Evolutionary conservation across 352 stramenopile species (phyloP).

Genomic region (Globisporangium acanthophoron): DNA sequence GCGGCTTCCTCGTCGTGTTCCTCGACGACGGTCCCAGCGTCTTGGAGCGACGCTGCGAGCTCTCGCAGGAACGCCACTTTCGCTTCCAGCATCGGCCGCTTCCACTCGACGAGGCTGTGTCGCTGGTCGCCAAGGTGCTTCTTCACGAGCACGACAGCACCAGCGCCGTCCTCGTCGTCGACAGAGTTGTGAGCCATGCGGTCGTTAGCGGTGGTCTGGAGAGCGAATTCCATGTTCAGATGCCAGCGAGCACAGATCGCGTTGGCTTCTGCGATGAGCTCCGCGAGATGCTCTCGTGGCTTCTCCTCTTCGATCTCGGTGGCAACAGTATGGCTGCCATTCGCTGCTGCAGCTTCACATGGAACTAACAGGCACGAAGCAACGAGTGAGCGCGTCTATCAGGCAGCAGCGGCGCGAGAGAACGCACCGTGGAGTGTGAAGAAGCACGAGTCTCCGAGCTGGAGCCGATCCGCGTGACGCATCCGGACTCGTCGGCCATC

Average conservation of each 20-base stretch:
- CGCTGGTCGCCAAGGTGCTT: conserved; percentile 40
- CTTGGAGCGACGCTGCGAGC: conserved; percentile 37
- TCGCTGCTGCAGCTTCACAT: background rate
- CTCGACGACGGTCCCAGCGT: background rate
- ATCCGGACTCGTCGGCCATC: conserved; percentile 15
- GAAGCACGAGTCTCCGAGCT: conserved; percentile 29
- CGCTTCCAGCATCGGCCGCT: conserved; percentile 31
- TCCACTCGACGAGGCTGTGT: conserved; percentile 39
- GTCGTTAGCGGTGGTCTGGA: conserved; percentile 4
- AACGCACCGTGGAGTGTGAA: conserved; percentile 45
- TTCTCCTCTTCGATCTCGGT: background rate
- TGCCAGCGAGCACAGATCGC: conserved; percentile 47
- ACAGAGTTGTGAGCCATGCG: background rate
- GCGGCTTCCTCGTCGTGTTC: background rate
- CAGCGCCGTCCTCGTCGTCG: conserved; percentile 1
- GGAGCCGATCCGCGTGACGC: conserved; percentile 43
- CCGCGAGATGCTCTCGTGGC: background rate
- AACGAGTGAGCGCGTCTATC: background rate
- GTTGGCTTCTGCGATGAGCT: conserved; percentile 53
- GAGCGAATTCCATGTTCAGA: conserved; percentile 39
- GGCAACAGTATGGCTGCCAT: no score
- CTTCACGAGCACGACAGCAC: conserved; percentile 28
- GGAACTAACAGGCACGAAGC: background rate
- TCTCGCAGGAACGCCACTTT: conserved; percentile 45
- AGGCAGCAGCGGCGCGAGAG: no score